Percentiles rank a stretch among this genome's conserved stretches.
These are phyloP conservation scores for Yamadazyma kanchanaburiensis DNA, from an alignment of 1,139 yeast species.

Conservation along the genomic window DNA sequence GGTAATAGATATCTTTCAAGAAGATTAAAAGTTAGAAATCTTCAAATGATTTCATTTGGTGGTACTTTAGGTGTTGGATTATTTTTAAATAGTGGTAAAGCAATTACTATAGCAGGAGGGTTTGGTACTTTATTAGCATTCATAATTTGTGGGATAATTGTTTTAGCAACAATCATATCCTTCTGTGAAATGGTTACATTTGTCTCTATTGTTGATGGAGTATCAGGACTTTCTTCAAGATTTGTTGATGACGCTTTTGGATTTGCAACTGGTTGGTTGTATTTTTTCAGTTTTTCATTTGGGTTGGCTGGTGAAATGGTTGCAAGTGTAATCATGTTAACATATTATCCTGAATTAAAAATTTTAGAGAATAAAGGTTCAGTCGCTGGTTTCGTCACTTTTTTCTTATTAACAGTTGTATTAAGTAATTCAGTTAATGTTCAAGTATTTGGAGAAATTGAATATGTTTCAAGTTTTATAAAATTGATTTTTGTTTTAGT, in stretches of 20 bases:
- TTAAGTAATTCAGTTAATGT: conserved; percentile 63
- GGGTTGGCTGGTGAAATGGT: conserved; percentile 80
- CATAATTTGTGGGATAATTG: conserved; percentile 61
- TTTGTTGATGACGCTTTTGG: conserved; percentile 88
- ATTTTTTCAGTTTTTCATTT: conserved; percentile 70
- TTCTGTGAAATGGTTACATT: conserved; percentile 87
- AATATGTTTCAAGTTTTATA: conserved; percentile 58
- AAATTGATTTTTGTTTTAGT: conserved; percentile 55
- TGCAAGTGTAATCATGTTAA: conserved; percentile 72
- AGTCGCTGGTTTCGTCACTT: conserved; percentile 61
- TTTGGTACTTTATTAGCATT: conserved; percentile 76
- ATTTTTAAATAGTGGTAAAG: conserved; percentile 73
- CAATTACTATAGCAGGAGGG: conserved; percentile 78
- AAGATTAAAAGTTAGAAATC: conserved; percentile 62
- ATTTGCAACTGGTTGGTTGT: conserved; percentile 74
- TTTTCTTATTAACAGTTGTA: conserved; percentile 50
- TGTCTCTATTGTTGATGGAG: conserved; percentile 79
- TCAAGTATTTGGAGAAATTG: conserved; percentile 72
- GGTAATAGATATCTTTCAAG: conserved; percentile 34
- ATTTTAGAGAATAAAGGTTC: conserved; percentile 47
- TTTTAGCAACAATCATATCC: conserved; percentile 65
- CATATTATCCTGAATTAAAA: conserved; percentile 56
- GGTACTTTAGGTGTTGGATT: conserved; percentile 86
- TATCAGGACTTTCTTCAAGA: conserved; percentile 69
- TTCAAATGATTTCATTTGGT: conserved; percentile 80